phyloP scores from a whole-genome alignment of 75 land plant genomes.

The Gnetum montanum region DNA sequence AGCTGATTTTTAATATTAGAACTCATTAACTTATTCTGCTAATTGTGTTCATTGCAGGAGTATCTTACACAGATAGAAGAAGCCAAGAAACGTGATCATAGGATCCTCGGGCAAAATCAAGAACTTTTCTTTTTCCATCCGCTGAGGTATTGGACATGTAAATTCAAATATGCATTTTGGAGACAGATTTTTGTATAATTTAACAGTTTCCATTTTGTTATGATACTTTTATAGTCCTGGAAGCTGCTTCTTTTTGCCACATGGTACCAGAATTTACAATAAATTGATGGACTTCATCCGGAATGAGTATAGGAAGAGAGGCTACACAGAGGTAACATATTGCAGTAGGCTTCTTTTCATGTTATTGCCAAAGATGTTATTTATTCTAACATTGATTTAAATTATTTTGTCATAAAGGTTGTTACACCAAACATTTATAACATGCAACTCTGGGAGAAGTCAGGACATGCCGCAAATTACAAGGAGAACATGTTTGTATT shows the following conservation, averaged over 20 bases:
- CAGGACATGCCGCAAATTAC: slow-evolving; percentile 99
- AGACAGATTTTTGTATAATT: too few relatives aligned
- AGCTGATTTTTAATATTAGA: not conserved
- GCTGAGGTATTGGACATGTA: slow-evolving; percentile 50
- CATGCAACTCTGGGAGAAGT: slow-evolving; percentile 98
- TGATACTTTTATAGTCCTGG: slow-evolving; percentile 64
- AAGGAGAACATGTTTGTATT: slow-evolving; percentile 98
- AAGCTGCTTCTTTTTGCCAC: slow-evolving; percentile 93
- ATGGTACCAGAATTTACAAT: slow-evolving; percentile 86
- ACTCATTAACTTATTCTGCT: not conserved
- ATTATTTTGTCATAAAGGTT: slow-evolving; percentile 76
- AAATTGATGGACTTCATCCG: slow-evolving; percentile 82
- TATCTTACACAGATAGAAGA: slow-evolving; percentile 63
- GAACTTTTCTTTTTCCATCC: slow-evolving; percentile 98
- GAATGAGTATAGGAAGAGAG: slow-evolving; percentile 68
- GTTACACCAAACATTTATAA: slow-evolving; percentile 89
- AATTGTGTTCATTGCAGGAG: slow-evolving; percentile 35
- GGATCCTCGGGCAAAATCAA: slow-evolving; percentile 68
- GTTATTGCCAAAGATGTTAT: not conserved
- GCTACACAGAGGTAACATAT: slow-evolving; percentile 69
- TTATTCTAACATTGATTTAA: not conserved
- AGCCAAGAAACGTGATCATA: slow-evolving; percentile 94
- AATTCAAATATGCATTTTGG: too few relatives aligned
- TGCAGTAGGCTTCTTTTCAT: not conserved
- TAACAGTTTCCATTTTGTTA: not conserved